These are phyloP conservation scores for Medicago truncatula DNA, from an alignment of 306 rosid species.

Conservation along the genomic window DNA sequence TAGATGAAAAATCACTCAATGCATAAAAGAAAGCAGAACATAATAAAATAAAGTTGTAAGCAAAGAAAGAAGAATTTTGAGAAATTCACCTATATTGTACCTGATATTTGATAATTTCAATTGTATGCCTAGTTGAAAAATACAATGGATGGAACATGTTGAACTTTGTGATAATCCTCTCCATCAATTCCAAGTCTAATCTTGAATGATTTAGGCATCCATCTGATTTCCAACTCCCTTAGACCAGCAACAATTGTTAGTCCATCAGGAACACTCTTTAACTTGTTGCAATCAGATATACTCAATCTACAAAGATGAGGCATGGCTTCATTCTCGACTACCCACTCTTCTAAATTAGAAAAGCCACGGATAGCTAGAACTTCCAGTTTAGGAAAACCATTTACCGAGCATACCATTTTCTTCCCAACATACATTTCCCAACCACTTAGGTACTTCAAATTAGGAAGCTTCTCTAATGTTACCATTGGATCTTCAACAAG, in stretches of 20 bases:
- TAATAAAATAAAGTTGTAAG: too few relatives aligned
- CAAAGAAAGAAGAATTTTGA: background rate
- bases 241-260: slow-evolving; percentile 41
- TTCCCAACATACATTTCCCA: slow-evolving; percentile 51
- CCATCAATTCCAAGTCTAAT: slow-evolving; percentile 46
- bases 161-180: slow-evolving; percentile 53
- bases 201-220: slow-evolving; percentile 51
- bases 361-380: slow-evolving; percentile 37
- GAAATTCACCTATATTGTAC: background rate
- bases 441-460: slow-evolving; percentile 47
- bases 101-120: background rate
- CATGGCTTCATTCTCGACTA: slow-evolving; percentile 52
- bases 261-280: slow-evolving; percentile 59
- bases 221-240: slow-evolving; percentile 47
- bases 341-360: slow-evolving; percentile 52
- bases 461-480: slow-evolving; percentile 50
- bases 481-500: slow-evolving; percentile 55
- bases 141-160: slow-evolving; percentile 53
- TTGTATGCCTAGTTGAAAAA: slow-evolving; percentile 34
- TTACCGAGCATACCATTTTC: slow-evolving; percentile 42
- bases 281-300: slow-evolving; percentile 26
- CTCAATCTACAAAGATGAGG: slow-evolving; percentile 37
- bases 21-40: too few relatives aligned
- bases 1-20: too few relatives aligned
- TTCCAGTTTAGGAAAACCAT: slow-evolving; percentile 59